A percentile compares a stretch with the other conserved stretches of the same genome.
Conservation (phyloP, 257 asterid species). For the Scutellaria barbata region DNA sequence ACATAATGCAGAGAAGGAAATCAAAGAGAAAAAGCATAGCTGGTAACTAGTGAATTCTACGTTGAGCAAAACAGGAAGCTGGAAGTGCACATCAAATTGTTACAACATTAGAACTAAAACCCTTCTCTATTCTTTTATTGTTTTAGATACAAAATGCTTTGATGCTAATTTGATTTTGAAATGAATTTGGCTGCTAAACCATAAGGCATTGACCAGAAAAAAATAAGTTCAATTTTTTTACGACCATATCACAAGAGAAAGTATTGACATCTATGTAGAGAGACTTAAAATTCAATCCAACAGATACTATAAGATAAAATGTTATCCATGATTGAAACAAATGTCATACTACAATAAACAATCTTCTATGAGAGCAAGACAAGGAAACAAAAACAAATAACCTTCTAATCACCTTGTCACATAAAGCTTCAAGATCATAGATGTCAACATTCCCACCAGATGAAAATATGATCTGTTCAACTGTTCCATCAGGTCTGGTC, state of each 20-base stretch:
- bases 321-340: background rate
- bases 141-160: background rate
- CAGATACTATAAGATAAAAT: background rate
- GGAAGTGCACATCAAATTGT: background rate
- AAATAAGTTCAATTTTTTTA: too few relatives aligned
- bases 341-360: conserved; percentile 7
- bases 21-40: background rate
- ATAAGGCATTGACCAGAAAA: background rate
- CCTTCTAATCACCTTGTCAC: conserved; percentile 73
- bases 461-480: conserved; percentile 89
- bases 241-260: background rate
- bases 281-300: conserved; percentile 12
- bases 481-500: conserved; percentile 68
- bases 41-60: background rate
- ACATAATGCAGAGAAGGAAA: conserved; percentile 22
- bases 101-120: background rate
- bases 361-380: conserved; percentile 5
- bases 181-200: background rate
- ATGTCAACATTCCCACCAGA: conserved; percentile 87
- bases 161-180: background rate
- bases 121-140: background rate
- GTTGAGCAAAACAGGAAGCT: background rate
- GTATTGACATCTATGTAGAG: conserved; percentile 6
- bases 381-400: background rate
- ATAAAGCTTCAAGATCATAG: conserved; percentile 84